Conservation (phyloP, 495 filamentous ascomycete species). For the Penicillium coprophilum region DNA sequence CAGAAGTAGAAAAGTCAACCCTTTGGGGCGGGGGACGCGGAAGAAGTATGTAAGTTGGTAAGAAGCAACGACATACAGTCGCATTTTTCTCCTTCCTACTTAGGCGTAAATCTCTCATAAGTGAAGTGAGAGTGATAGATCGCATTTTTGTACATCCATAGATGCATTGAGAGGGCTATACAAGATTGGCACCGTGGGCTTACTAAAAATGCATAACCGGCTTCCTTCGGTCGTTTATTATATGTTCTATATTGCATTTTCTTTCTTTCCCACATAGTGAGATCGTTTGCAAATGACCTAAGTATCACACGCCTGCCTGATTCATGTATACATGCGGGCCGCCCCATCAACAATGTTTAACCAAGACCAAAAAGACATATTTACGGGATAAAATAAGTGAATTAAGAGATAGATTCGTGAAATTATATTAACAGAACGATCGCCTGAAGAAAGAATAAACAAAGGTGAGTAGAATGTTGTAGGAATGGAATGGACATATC, state of each 20-base stretch:
- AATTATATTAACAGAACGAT: neutral
- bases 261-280: neutral
- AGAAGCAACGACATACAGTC: neutral
- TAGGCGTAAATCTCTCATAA: neutral
- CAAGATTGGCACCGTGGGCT: neutral
- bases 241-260: neutral
- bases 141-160: neutral
- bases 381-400: neutral
- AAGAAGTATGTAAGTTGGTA: neutral
- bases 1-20: neutral
- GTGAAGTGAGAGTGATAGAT: neutral
- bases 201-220: neutral
- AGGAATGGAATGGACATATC: neutral
- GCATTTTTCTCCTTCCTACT: neutral
- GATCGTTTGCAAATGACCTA: neutral
- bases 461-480: neutral
- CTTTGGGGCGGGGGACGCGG: neutral
- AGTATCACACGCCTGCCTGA: neutral
- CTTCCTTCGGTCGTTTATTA: neutral
- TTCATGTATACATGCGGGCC: neutral
- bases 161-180: neutral
- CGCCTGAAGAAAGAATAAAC: neutral
- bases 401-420: neutral
- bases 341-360: neutral
- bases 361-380: neutral